Percentiles rank a stretch among this genome's conserved stretches.
Conservation (phyloP, 495 filamentous ascomycete species). For the Hypoxylon trugodes region DNA sequence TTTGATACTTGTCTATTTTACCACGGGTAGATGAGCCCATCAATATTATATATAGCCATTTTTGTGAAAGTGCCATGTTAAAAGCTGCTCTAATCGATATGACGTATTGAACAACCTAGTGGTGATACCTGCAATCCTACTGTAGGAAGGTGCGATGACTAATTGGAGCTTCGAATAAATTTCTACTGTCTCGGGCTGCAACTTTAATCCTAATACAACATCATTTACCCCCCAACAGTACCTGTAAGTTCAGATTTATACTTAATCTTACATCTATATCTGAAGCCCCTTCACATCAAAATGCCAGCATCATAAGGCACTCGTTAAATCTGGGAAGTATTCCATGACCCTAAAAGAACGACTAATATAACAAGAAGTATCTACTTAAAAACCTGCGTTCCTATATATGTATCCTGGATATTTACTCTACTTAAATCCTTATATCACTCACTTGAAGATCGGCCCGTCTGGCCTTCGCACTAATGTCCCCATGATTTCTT, state of each 20-base stretch:
- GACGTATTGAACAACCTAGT: too few species aligned
- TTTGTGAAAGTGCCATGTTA: neutral
- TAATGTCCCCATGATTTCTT: slow-evolving; percentile 39
- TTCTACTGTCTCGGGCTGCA: too few species aligned
- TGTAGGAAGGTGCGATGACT: neutral
- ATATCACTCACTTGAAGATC: slow-evolving; percentile 22
- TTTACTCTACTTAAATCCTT: neutral
- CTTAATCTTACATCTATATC: too few species aligned
- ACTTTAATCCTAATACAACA: too few species aligned
- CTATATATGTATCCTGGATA: neutral
- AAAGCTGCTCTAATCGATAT: too few species aligned
- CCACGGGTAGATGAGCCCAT: slow-evolving; percentile 3
- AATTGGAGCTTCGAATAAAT: too few species aligned
- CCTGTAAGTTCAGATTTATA: too few species aligned
- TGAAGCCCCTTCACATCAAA: too few species aligned
- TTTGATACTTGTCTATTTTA: slow-evolving; percentile 22
- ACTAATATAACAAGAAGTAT: slow-evolving; percentile 2
- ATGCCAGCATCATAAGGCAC: too few species aligned
- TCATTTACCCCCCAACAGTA: too few species aligned
- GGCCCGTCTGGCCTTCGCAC: slow-evolving; percentile 38
- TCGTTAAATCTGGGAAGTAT: too few species aligned
- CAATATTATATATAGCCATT: slow-evolving; percentile 20
- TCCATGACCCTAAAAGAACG: neutral
- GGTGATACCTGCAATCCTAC: too few species aligned
- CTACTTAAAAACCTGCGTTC: neutral